These are phyloP conservation scores for Fusarium incarnatum DNA, from an alignment of 2,329 filamentous ascomycete genomes.

Conservation along the genomic window DNA sequence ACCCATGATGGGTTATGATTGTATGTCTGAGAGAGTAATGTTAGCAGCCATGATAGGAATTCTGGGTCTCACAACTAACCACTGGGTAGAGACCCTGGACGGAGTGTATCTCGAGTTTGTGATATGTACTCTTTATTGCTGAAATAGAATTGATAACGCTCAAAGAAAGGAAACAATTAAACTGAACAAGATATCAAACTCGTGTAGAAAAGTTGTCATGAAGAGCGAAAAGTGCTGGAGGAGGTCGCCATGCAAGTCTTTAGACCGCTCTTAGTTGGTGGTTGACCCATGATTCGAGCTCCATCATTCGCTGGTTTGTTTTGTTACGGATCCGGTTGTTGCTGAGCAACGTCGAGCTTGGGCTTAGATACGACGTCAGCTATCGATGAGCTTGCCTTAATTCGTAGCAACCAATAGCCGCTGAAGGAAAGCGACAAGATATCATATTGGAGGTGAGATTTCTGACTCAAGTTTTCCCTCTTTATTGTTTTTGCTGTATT, in stretches of 20 bases:
- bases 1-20: conserved; percentile 57
- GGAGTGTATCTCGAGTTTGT: conserved; percentile 19
- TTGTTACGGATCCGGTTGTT: conserved; percentile 40
- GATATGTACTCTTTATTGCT: not conserved
- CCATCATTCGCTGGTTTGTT: conserved; percentile 44
- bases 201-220: not conserved
- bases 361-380: conserved; percentile 24
- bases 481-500: not conserved
- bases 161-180: not conserved
- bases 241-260: not conserved
- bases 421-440: not conserved
- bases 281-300: conserved; percentile 27
- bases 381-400: not conserved
- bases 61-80: conserved; percentile 16
- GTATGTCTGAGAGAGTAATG: conserved; percentile 11
- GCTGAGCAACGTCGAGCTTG: conserved; percentile 41
- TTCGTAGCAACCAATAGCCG: not conserved
- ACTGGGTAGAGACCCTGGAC: conserved; percentile 18
- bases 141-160: not conserved
- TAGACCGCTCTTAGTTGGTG: conserved; percentile 16
- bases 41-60: conserved; percentile 25
- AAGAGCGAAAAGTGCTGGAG: not conserved
- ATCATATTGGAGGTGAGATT: not conserved
- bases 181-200: not conserved
- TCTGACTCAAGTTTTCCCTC: not conserved